Evolutionary conservation across 1,284 basidiomycete genomes (phyloP), one percentile per base, ranked within the genome.

Genomic region (Naganishia albida): DNA sequence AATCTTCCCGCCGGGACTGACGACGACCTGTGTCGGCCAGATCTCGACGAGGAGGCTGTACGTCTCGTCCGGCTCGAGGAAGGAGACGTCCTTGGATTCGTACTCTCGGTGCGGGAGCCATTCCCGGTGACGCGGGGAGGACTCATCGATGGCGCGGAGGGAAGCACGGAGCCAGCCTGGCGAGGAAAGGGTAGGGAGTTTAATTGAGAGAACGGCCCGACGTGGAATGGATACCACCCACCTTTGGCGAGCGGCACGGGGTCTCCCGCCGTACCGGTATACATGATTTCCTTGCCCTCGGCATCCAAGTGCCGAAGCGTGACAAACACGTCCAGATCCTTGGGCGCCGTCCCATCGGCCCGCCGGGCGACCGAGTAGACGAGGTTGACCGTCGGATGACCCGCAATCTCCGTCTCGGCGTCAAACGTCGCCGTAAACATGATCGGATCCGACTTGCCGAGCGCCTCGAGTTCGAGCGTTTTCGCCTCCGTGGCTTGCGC

Each of bases 241-340:
- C 64, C 76, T 64, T 78, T 78, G 56, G 66, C 68, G 10, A 76
- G 66, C 0, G 74, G 74, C 18, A 73, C 74, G 0, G 72, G 72
- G 54, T 77, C 76, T 6, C 76, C 76, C 8, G 74, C 74, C 1
- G 76, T 74, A 18, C 69, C 70, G 0, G 74, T 77, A 65, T 77
- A 78, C 60, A 73, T 71, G 46, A 77, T 68, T 67, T 78, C 74
- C 54, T 76, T 70, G 57, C 75, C 76, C 2, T 69, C 54, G 0
- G 72, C 53, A 53, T 72, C 75, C 42, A 77, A 65, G 63, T 77
- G 73, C 10, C 76, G 72, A 12, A 78, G 63, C 0, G 75, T 77
- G 20, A 75, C 67, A 57, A 78, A 75, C 16, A 77, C 63, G 67
- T 78, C 77, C 13, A 75, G 40, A 52, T 78, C 77, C 44, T 65